phyloP scores from a whole-genome alignment of 2,329 filamentous ascomycete species.

The Colletotrichum orbiculare region DNA sequence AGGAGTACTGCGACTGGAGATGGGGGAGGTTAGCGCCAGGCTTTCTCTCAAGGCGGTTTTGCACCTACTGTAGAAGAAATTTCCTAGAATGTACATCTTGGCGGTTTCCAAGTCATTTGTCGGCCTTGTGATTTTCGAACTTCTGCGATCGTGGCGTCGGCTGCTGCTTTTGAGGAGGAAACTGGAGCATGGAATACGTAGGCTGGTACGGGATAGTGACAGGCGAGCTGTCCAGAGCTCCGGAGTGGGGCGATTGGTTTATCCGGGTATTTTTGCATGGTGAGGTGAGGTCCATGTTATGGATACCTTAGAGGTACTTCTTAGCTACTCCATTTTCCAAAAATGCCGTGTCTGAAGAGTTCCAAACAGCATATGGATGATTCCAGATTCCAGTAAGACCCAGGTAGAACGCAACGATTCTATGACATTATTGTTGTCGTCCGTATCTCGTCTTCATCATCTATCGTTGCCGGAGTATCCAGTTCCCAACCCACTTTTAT shows the following conservation, averaged over 20 bases:
- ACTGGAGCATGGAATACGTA: background rate
- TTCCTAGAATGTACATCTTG: constrained; percentile 75
- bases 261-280: background rate
- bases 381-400: too few species aligned
- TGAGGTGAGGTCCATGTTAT: constrained; percentile 28
- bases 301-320: background rate
- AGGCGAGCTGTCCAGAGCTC: constrained; percentile 29
- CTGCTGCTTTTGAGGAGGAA: background rate
- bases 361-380: too few species aligned
- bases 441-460: too few species aligned
- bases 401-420: too few species aligned
- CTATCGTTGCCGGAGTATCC: too few species aligned
- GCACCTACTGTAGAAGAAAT: constrained; percentile 72
- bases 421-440: too few species aligned
- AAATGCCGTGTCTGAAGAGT: too few species aligned
- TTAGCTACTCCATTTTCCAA: too few species aligned
- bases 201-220: constrained; percentile 26
- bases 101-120: constrained; percentile 2
- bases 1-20: constrained; percentile 78
- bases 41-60: background rate
- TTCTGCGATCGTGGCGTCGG: constrained; percentile 11
- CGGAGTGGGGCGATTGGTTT: constrained; percentile 8
- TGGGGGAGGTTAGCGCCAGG: constrained; percentile 10
- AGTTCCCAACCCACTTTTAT: too few species aligned
- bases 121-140: background rate